Evolutionary conservation across 306 rosid genomes (phyloP), one percentile per base, ranked within the genome.

Genomic region (Cucurbita moschata): DNA sequence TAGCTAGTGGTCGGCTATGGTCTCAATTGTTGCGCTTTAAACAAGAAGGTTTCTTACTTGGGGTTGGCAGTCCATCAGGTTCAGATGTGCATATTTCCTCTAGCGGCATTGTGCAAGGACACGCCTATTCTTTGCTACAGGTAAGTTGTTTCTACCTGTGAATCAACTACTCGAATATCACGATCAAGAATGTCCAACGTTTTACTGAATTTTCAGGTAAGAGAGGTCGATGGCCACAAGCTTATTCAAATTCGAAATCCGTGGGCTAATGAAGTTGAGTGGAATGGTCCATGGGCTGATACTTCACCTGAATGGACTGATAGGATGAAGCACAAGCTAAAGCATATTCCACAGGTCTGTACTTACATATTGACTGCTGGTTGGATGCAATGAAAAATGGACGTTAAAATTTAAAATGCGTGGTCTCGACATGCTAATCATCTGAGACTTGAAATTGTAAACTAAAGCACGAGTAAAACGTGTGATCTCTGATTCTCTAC

Each of bases 231-330:
- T 83, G 91, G 99, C 72, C 97, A 95, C 85, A 95, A 89, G 86
- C 96, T 95, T 76, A 96, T 95, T 79, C 99, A 91, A 83, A 95
- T 95, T 77, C 88, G 99, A 79, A 95, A 95, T 85, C 99, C 99
- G 63, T 95, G 99, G 99, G 99, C 99, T 63, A 95, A 89, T 64
- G 99, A 95, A 91, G 99, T 95, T 73, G 99, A 95, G 85, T 95
- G 99, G 99, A 95, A 91, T 82, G 99, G 99, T 66, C 97, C 96
- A 43, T 95, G 99, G 99, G 88, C 99, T 21, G 99, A 95, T 85
- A 80, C 89, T 44, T 95, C 97, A 1, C 85, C 89, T 49, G 97
- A 91, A 76, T 95, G 99, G 99, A 86, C 96, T 16, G 99, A 95
- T 80, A 86, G 99, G 86, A 88, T 91, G 89, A 95, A 89, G 85